These are phyloP conservation scores for Closterium sp. DNA, from an alignment of 139 green algal genomes.

Conservation along the genomic window DNA sequence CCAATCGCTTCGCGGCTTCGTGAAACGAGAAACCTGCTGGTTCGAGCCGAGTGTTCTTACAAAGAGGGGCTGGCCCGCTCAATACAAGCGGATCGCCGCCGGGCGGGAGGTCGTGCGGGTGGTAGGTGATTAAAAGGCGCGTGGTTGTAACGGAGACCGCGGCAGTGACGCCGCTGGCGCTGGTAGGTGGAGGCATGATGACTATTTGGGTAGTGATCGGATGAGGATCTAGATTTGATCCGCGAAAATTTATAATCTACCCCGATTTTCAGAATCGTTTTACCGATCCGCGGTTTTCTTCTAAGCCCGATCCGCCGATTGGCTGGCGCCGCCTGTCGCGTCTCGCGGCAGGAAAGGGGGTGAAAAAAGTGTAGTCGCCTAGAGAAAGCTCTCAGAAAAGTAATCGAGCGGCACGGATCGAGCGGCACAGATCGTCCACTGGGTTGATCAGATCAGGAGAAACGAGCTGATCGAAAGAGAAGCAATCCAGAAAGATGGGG, in stretches of 20 bases:
- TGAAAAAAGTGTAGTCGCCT: no score
- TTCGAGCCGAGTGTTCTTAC: conserved; percentile 4
- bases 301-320: no score
- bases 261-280: neutral
- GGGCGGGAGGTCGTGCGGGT: neutral
- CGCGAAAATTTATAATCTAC: neutral
- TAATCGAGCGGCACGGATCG: no score
- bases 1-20: conserved; percentile 17
- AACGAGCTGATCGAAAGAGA: no score
- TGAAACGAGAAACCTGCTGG: conserved; percentile 36
- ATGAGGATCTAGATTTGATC: neutral
- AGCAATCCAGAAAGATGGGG: no score
- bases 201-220: neutral
- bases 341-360: no score
- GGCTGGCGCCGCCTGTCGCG: no score
- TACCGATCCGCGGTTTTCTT: no score
- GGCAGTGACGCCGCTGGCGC: neutral
- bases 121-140: conserved; percentile 1
- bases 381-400: no score
- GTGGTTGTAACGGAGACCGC: neutral
- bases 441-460: no score
- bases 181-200: neutral
- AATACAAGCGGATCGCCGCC: neutral
- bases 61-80: neutral
- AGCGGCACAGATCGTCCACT: no score